Conservation (phyloP, 768 basidiomycete species). For the Kwoniella sp. region DNA sequence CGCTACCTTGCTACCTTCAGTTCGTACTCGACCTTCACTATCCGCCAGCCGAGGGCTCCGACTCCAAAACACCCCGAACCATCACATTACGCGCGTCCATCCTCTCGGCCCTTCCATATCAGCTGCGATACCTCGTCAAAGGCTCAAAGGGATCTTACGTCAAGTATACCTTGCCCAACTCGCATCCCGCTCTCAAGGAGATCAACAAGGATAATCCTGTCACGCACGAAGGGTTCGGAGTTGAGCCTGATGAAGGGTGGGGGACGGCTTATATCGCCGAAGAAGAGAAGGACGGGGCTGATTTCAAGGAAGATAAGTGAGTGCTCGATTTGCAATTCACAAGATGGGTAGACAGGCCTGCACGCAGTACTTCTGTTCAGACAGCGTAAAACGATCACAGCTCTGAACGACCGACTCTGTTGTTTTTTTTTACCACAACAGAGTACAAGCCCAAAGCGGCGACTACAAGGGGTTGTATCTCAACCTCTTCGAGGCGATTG, state of each 20-base stretch:
- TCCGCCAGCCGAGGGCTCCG: conserved; percentile 34
- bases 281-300: conserved; percentile 64
- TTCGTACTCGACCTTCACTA: conserved; percentile 52
- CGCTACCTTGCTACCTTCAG: conserved; percentile 14
- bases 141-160: conserved; percentile 72
- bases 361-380: no score
- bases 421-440: neutral
- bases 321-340: neutral
- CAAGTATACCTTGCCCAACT: conserved; percentile 60
- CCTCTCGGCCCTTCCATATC: conserved; percentile 68
- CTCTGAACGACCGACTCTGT: conserved; percentile 8
- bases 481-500: conserved; percentile 46
- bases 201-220: conserved; percentile 62
- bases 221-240: conserved; percentile 70
- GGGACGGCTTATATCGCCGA: conserved; percentile 70
- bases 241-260: conserved; percentile 32
- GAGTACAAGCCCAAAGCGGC: conserved; percentile 30
- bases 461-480: conserved; percentile 45
- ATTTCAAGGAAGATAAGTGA: conserved; percentile 16
- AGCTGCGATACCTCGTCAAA: conserved; percentile 72
- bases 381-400: neutral
- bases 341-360: no score
- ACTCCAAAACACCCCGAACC: conserved; percentile 60
- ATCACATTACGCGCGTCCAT: conserved; percentile 71
- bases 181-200: conserved; percentile 12